Evolutionary conservation across 352 stramenopile species (phyloP), one percentile per base, ranked within the genome.

Genomic region (Lagenidium sp.): DNA sequence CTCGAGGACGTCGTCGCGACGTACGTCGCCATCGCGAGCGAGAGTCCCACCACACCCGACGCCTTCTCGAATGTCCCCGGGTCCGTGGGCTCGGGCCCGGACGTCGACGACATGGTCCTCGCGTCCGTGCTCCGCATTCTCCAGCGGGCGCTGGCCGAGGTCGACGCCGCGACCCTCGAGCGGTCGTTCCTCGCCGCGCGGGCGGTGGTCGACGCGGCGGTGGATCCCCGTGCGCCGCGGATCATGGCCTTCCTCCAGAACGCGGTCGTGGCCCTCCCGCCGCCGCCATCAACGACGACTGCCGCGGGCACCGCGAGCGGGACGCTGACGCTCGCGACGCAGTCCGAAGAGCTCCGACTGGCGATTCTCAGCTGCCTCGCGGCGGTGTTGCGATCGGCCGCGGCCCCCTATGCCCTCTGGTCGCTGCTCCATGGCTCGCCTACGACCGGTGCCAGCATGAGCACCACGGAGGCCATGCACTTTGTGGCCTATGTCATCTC

Each of bases 401-500:
- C 28, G 11, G 26, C 30, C 18, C 30, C 38, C 1, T 4, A 19
- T 6, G 19, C 51, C 12, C 49, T 48, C 19, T 44, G 55, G 31
- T 21, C 35, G 26, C 38, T n/a, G n/a, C n/a, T n/a, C 29, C 1
- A 25, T 58, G 6, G 15, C 44, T 1, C 3, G 20, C 19, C 30
- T 61, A 4, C 47, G 52, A 4, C 34, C 41, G 29, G 20, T 20
- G 54, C 16, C 59, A 44, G 28, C 44, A 47, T 49, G 53, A 42
- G 0, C 13, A 0, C 10, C 28, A 12, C 24, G 23, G 62, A 85
- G 22, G 54, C 71, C 15, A 58, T 67, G 11, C 59, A 91, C 45
- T 85, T 91, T 28, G 63, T 88, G 40, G 75, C 75, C 22, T 91
- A 87, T 41, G 23, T 75, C 4, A 59, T 91, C 10, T 71, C 68